These are phyloP conservation scores for Salvia hispanica DNA, from an alignment of 257 asterid genomes.

Conservation along the genomic window DNA sequence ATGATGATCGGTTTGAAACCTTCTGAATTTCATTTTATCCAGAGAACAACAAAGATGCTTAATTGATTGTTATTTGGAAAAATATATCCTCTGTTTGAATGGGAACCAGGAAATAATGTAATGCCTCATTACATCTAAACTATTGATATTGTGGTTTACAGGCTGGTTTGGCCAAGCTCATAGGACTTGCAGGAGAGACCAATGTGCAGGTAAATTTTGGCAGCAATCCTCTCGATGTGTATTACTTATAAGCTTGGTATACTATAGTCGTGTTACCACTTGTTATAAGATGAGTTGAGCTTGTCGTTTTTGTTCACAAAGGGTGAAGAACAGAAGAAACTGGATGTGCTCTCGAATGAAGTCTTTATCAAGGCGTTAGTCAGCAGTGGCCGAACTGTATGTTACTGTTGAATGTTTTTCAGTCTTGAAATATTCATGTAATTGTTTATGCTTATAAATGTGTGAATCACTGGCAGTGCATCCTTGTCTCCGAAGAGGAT, in stretches of 20 bases:
- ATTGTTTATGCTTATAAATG: constrained; percentile 9
- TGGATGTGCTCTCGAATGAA: constrained; percentile 92
- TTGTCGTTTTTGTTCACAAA: constrained; percentile 30
- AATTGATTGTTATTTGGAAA: constrained; percentile 18
- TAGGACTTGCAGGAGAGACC: constrained; percentile 98
- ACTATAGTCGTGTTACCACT: neutral
- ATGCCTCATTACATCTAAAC: constrained; percentile 16
- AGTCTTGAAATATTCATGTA: neutral
- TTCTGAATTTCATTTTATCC: constrained; percentile 1
- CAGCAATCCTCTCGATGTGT: neutral
- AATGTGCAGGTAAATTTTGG: constrained; percentile 79
- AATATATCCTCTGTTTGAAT: constrained; percentile 4
- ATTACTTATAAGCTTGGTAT: neutral
- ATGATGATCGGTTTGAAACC: neutral
- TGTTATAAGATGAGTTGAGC: constrained; percentile 6
- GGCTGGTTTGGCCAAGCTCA: constrained; percentile 97
- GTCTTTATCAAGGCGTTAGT: constrained; percentile 88
- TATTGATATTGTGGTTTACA: constrained; percentile 37
- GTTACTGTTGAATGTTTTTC: constrained; percentile 22
- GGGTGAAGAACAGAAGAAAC: constrained; percentile 98
- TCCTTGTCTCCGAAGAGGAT: constrained; percentile 97
- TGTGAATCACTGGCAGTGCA: constrained; percentile 57
- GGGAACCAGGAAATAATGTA: constrained; percentile 15
- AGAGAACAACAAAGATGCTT: constrained; percentile 27
- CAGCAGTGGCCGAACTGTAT: constrained; percentile 95